Percentiles rank a stretch among this genome's conserved stretches.
Evolutionary conservation across 495 filamentous ascomycete genomes (phyloP).

Genomic region (Aspergillus asperescens): DNA sequence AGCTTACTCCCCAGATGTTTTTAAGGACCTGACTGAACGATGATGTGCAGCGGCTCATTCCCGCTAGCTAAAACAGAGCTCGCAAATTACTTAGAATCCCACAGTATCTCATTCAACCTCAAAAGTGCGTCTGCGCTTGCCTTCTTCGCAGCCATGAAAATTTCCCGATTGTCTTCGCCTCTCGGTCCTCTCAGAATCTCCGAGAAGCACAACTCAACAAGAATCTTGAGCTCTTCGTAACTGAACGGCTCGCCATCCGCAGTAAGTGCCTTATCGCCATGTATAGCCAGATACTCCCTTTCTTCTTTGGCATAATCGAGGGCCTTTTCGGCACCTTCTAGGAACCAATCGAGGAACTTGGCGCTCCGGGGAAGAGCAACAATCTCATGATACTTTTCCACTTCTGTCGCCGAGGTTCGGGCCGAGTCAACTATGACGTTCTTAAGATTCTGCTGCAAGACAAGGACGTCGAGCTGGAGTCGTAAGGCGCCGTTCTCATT

Average conservation of each 20-base stretch:
- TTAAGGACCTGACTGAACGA: background rate
- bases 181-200: slow-evolving; percentile 56
- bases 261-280: slow-evolving; percentile 32
- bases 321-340: slow-evolving; percentile 65
- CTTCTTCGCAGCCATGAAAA: slow-evolving; percentile 65
- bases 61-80: background rate
- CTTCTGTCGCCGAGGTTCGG: slow-evolving; percentile 7
- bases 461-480: slow-evolving; percentile 85
- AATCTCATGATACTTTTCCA: slow-evolving; percentile 34
- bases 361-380: slow-evolving; percentile 64
- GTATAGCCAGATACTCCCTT: slow-evolving; percentile 37
- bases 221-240: slow-evolving; percentile 76
- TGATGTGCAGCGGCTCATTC: background rate
- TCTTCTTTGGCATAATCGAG: slow-evolving; percentile 58
- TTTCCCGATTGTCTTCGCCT: slow-evolving; percentile 64
- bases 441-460: slow-evolving; percentile 91
- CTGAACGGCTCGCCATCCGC: slow-evolving; percentile 53
- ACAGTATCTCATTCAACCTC: slow-evolving; percentile 74
- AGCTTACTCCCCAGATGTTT: background rate
- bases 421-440: slow-evolving; percentile 58
- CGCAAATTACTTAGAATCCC: slow-evolving; percentile 48
- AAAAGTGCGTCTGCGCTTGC: slow-evolving; percentile 69
- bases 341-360: slow-evolving; percentile 76
- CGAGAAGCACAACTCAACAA: slow-evolving; percentile 82
- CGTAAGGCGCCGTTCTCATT: slow-evolving; percentile 70